phyloP scores from a whole-genome alignment of 129 eudicot species.

The Helichrysum umbraculigerum region DNA sequence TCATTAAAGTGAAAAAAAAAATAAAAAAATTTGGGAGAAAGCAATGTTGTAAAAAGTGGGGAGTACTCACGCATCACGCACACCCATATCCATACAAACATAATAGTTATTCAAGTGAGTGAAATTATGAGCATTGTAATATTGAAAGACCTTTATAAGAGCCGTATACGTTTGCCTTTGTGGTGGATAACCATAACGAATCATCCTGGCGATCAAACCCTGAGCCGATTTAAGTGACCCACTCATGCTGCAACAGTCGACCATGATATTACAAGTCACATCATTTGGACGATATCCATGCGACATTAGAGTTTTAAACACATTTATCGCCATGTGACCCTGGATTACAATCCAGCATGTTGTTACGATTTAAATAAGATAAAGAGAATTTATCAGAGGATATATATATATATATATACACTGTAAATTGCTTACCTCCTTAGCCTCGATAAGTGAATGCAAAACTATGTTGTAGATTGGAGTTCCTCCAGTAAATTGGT shows the following conservation, averaged over 20 bases:
- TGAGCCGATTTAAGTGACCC: constrained; percentile 68
- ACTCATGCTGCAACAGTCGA: constrained; percentile 67
- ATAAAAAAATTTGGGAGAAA: too few species aligned
- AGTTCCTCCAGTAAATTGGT: constrained; percentile 41
- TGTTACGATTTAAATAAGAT: constrained; percentile 20
- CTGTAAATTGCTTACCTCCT: constrained; percentile 47
- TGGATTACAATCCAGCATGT: constrained; percentile 36
- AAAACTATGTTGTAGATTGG: constrained; percentile 60
- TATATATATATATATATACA: background rate
- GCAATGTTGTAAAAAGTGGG: background rate
- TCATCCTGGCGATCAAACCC: constrained; percentile 67
- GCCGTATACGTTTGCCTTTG: constrained; percentile 54
- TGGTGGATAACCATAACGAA: constrained; percentile 58
- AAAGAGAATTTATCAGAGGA: background rate
- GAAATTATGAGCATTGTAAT: background rate
- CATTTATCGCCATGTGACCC: constrained; percentile 58
- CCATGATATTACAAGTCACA: constrained; percentile 71
- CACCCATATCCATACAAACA: background rate
- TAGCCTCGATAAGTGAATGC: constrained; percentile 81
- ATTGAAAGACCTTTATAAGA: constrained; percentile 62
- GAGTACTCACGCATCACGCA: background rate
- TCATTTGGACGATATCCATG: constrained; percentile 56
- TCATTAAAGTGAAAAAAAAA: background rate
- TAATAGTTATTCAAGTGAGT: background rate
- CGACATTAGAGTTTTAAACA: constrained; percentile 58